Percentiles rank a stretch among this genome's conserved stretches.
Conservation (phyloP, 768 basidiomycete species). For the Phanerochaete carnosa region DNA sequence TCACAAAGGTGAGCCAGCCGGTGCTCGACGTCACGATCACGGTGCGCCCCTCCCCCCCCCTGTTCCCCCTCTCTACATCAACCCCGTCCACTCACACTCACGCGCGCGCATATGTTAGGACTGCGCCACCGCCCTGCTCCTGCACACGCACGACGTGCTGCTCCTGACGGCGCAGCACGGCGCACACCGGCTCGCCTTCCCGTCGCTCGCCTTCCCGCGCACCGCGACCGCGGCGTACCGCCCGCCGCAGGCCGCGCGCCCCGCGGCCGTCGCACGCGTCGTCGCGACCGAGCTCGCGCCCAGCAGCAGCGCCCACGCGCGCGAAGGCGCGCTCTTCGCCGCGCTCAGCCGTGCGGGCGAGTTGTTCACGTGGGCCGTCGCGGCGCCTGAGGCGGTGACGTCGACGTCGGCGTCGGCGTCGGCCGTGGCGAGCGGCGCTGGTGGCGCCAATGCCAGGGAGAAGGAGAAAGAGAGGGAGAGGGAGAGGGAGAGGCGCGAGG, state of each 20-base stretch:
- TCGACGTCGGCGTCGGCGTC: constrained; percentile 18
- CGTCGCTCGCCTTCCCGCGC: constrained; percentile 70
- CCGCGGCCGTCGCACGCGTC: constrained; percentile 75
- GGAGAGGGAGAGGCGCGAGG: constrained; percentile 30
- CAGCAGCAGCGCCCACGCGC: not conserved
- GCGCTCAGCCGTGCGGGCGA: constrained; percentile 87
- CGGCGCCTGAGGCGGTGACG: constrained; percentile 26
- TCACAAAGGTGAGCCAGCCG: constrained; percentile 69
- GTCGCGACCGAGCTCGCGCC: constrained; percentile 54
- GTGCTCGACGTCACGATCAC: constrained; percentile 74
- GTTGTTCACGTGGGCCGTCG: constrained; percentile 75
- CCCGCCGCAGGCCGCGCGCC: constrained; percentile 71
- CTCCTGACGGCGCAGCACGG: constrained; percentile 63
- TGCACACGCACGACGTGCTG: constrained; percentile 77
- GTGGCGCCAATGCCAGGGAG: not conserved
- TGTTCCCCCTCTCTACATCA: not conserved
- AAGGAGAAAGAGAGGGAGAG: not conserved
- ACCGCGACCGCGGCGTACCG: constrained; percentile 70
- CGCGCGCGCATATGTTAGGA: constrained; percentile 60
- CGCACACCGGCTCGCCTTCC: constrained; percentile 67
- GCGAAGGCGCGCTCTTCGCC: constrained; percentile 56
- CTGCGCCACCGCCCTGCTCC: constrained; percentile 75
- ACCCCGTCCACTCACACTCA: not conserved
- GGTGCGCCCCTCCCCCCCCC: constrained; percentile 38
- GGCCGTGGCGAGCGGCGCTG: too few species aligned